Evolutionary conservation across 768 basidiomycete species (phyloP).

Genomic region (Lactarius trivialis): DNA sequence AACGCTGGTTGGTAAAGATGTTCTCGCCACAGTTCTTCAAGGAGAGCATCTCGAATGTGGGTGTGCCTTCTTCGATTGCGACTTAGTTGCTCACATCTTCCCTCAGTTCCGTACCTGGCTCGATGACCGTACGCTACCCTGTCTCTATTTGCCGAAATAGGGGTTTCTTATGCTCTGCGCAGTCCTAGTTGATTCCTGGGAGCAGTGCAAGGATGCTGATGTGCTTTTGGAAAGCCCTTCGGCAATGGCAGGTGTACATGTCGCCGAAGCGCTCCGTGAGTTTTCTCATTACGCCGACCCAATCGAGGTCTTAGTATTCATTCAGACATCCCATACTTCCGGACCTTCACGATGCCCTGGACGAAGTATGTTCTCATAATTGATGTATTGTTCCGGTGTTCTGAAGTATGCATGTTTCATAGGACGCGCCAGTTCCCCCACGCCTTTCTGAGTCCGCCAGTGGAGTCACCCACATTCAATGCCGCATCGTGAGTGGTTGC

Average conservation of each 20-base stretch:
- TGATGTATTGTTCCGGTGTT: not conserved
- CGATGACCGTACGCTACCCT: slow-evolving; percentile 44
- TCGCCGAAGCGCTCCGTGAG: slow-evolving; percentile 57
- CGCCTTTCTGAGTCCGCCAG: slow-evolving; percentile 55
- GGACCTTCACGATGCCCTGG: slow-evolving; percentile 60
- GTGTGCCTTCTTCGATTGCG: slow-evolving; percentile 20
- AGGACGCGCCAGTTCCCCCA: slow-evolving; percentile 59
- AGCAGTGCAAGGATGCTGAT: slow-evolving; percentile 57
- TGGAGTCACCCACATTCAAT: slow-evolving; percentile 58
- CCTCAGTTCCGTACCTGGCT: slow-evolving; percentile 57
- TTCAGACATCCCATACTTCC: slow-evolving; percentile 56
- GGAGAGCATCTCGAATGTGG: slow-evolving; percentile 48
- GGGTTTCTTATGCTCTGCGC: not conserved
- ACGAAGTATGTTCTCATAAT: slow-evolving; percentile 36
- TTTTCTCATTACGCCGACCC: slow-evolving; percentile 10
- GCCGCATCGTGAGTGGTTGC: slow-evolving; percentile 40
- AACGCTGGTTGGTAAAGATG: slow-evolving; percentile 41
- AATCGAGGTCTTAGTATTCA: slow-evolving; percentile 2
- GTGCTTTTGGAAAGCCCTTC: slow-evolving; percentile 61
- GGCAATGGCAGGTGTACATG: slow-evolving; percentile 66
- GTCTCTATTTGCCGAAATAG: not conserved
- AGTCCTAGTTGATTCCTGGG: slow-evolving; percentile 60
- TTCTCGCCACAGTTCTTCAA: slow-evolving; percentile 69
- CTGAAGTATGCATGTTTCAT: slow-evolving; percentile 6
- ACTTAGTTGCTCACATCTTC: not conserved